phyloP scores from a whole-genome alignment of 805 yeast genomes.

The Saturnispora kantuleensis region DNA sequence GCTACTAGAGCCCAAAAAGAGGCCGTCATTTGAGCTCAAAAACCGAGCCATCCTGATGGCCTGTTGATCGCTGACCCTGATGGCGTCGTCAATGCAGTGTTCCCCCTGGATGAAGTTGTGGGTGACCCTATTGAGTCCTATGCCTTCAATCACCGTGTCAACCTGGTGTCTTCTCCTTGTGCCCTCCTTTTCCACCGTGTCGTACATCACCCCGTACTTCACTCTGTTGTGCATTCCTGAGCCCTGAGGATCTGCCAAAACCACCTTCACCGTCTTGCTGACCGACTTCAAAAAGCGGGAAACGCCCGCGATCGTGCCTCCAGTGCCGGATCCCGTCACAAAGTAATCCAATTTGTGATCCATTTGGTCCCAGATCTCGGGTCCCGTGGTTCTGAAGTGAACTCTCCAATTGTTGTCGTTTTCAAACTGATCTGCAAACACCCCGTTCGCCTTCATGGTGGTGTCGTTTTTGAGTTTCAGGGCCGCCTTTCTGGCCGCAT shows the following conservation, averaged over 20 bases:
- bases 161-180: slow-evolving; percentile 93
- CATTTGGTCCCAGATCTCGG: slow-evolving; percentile 79
- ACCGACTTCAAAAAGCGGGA: slow-evolving; percentile 58
- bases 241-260: slow-evolving; percentile 94
- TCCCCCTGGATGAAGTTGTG: slow-evolving; percentile 71
- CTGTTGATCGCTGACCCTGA: slow-evolving; percentile 69
- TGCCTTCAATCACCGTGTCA: slow-evolving; percentile 89
- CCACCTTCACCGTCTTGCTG: slow-evolving; percentile 34
- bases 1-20: slow-evolving; percentile 88
- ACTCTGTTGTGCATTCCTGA: slow-evolving; percentile 82
- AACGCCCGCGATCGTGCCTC: slow-evolving; percentile 94
- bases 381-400: slow-evolving; percentile 81
- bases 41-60: slow-evolving; percentile 84
- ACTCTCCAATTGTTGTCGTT: slow-evolving; percentile 83
- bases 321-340: slow-evolving; percentile 92
- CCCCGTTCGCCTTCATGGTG: slow-evolving; percentile 39
- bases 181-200: slow-evolving; percentile 81
- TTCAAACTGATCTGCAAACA: slow-evolving; percentile 94
- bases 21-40: slow-evolving; percentile 73
- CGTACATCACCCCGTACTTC: slow-evolving; percentile 90
- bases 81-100: slow-evolving; percentile 60
- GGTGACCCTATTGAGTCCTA: slow-evolving; percentile 83
- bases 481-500: slow-evolving; percentile 68
- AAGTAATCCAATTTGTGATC: slow-evolving; percentile 59
- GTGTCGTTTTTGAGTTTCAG: slow-evolving; percentile 34